Conservation (phyloP, 176 grass and related monocot genomes). For the Juncus effusus region DNA sequence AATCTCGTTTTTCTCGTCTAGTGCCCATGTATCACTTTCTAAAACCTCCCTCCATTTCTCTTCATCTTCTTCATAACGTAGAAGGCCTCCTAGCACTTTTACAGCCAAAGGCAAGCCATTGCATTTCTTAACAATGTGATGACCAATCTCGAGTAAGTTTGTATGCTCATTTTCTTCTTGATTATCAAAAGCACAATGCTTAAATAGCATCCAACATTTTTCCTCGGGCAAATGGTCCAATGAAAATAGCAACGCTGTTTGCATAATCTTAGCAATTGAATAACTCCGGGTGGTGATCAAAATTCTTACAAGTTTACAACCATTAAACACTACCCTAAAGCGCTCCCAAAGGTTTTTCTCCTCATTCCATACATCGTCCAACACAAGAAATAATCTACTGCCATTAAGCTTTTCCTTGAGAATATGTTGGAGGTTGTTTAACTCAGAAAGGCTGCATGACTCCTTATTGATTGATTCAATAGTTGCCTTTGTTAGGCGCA, state of each 20-base stretch:
- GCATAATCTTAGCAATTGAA: conserved; percentile 14
- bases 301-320: conserved; percentile 5
- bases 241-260: background rate
- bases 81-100: conserved; percentile 20
- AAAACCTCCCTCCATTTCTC: conserved; percentile 21
- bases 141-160: conserved; percentile 12
- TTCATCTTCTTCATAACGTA: conserved; percentile 14
- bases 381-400: conserved; percentile 24
- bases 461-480: background rate
- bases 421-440: background rate
- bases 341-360: conserved; percentile 17
- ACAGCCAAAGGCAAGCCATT: conserved; percentile 29
- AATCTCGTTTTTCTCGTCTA: background rate
- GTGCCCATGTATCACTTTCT: conserved; percentile 22
- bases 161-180: background rate
- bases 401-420: background rate
- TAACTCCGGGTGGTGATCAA: conserved; percentile 29
- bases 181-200: background rate
- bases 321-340: background rate
- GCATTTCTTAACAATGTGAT: conserved; percentile 15
- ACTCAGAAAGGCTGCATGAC: background rate
- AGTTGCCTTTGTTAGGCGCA: background rate
- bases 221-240: conserved; percentile 5
- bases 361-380: conserved; percentile 46
- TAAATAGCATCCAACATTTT: conserved; percentile 14